Conservation (phyloP, 2,329 filamentous ascomycete genomes). For the Colletotrichum kahawae region DNA sequence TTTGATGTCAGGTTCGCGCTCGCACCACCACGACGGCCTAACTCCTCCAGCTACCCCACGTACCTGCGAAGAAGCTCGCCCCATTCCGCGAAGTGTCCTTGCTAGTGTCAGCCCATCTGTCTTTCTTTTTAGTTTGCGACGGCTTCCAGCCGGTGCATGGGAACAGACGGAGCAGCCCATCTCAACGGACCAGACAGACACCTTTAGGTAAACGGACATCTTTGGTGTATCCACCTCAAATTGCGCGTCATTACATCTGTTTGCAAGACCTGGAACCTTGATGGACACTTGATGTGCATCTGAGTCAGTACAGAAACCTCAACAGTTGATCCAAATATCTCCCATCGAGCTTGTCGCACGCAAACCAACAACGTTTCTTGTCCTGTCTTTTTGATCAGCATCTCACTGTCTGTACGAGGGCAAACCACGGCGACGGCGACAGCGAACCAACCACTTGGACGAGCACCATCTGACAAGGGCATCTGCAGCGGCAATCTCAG, state of each 20-base stretch:
- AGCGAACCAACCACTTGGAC: not conserved
- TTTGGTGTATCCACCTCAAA: slow-evolving; percentile 3
- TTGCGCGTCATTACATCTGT: not conserved
- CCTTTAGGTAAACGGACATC: not conserved
- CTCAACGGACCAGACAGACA: not conserved
- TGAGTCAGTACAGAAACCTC: slow-evolving; percentile 10
- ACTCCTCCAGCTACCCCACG: not conserved
- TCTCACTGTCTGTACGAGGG: not conserved
- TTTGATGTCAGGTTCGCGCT: not conserved
- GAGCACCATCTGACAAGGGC: not conserved
- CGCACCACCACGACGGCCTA: not conserved
- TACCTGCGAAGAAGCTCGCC: not conserved
- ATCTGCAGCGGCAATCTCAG: not conserved
- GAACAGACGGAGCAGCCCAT: not conserved
- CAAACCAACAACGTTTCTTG: not conserved
- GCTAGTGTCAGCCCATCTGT: not conserved
- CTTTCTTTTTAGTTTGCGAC: not conserved
- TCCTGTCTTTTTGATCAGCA: not conserved
- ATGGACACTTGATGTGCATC: not conserved
- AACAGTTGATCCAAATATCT: slow-evolving; percentile 11
- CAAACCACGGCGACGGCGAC: not conserved
- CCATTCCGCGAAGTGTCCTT: not conserved
- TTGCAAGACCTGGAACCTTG: slow-evolving; percentile 14
- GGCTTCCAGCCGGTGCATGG: not conserved
- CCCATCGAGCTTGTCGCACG: slow-evolving; percentile 1